Evolutionary conservation across 192 early-diverging fungal genomes (phyloP).

Genomic region (Mortierella alpina): DNA sequence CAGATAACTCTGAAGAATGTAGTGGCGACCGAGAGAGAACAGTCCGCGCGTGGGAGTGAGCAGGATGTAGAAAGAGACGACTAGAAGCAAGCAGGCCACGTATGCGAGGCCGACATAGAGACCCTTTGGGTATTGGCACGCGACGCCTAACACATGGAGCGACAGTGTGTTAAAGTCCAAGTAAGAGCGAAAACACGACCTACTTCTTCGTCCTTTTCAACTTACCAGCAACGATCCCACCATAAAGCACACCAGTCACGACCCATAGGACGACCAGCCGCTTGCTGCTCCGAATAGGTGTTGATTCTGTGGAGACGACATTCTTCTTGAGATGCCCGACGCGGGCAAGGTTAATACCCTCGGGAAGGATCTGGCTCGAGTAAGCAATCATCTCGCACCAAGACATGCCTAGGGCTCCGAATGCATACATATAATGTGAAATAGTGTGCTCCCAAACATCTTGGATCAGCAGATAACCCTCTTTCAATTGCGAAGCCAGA

Average conservation of each 20-base stretch:
- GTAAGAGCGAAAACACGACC: background rate
- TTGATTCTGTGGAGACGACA: background rate
- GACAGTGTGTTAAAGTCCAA: background rate
- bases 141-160: slow-evolving; percentile 17
- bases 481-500: slow-evolving; percentile 28
- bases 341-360: background rate
- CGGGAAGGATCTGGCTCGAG: slow-evolving; percentile 49
- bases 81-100: slow-evolving; percentile 10
- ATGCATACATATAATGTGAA: slow-evolving; percentile 66
- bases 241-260: slow-evolving; percentile 34
- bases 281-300: slow-evolving; percentile 7
- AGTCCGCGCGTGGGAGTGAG: background rate
- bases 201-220: background rate
- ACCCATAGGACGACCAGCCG: slow-evolving; percentile 29
- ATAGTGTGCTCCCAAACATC: slow-evolving; percentile 63
- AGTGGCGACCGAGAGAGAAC: slow-evolving; percentile 32
- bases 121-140: slow-evolving; percentile 51
- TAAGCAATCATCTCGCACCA: slow-evolving; percentile 62
- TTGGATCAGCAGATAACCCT: slow-evolving; percentile 61
- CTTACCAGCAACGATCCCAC: slow-evolving; percentile 51
- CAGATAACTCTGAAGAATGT: slow-evolving; percentile 47
- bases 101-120: slow-evolving; percentile 33
- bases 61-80: slow-evolving; percentile 9
- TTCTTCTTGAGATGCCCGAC: slow-evolving; percentile 10
- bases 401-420: slow-evolving; percentile 61